A percentile compares a stretch with the other conserved stretches of the same genome.
Conservation (phyloP, 1,139 yeast genomes). For the Scheffersomyces lignicola region DNA sequence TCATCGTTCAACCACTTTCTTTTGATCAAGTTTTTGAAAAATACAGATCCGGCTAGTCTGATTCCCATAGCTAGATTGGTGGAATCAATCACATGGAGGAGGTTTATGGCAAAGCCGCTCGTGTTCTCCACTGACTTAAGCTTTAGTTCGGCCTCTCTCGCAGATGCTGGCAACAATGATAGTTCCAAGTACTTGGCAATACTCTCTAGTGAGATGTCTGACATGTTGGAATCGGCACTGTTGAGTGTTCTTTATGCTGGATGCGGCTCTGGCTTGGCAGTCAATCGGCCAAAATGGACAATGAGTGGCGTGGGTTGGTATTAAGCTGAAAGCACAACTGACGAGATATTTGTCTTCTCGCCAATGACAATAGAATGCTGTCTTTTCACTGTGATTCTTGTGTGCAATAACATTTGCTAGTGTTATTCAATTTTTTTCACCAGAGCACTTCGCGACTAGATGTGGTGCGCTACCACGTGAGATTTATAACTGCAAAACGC, state of each 20-base stretch:
- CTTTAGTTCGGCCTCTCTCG: slow-evolving; percentile 61
- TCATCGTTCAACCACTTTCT: slow-evolving; percentile 90
- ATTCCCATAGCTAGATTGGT: slow-evolving; percentile 53
- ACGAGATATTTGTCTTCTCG: too few species aligned
- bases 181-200: slow-evolving; percentile 49
- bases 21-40: slow-evolving; percentile 83
- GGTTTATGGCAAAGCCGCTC: slow-evolving; percentile 72
- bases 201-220: slow-evolving; percentile 37
- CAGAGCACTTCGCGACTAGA: too few species aligned
- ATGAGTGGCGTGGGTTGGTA: background rate
- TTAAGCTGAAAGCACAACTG: background rate
- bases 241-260: background rate
- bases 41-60: slow-evolving; percentile 85
- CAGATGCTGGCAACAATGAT: slow-evolving; percentile 49
- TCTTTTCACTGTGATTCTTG: too few species aligned
- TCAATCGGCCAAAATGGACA: too few species aligned
- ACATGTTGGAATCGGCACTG: too few species aligned
- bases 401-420: too few species aligned
- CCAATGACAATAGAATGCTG: slow-evolving; percentile 1
- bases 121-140: slow-evolving; percentile 61
- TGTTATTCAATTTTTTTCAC: too few species aligned
- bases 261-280: background rate
- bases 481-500: too few species aligned
- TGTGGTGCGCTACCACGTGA: too few species aligned
- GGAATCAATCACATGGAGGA: slow-evolving; percentile 78